phyloP scores from a whole-genome alignment of 768 basidiomycete species.

The Cubamyces sp. region DNA sequence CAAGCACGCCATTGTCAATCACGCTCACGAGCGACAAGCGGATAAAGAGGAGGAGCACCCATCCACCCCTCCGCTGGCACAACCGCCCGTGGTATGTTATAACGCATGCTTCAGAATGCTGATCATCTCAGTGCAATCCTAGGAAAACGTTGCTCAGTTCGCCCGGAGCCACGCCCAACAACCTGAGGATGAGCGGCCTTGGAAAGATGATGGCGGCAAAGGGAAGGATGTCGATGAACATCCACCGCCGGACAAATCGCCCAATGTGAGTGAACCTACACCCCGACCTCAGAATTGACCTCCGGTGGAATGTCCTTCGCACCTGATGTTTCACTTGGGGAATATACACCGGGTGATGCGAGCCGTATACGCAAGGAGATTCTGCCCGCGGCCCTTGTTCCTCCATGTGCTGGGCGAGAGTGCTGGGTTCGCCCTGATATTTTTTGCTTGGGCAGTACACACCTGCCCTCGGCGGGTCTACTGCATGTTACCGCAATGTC shows the following conservation, averaged over 20 bases:
- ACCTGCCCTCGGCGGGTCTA: too few species aligned
- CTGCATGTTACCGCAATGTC: too few species aligned
- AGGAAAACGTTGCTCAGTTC: constrained; percentile 1
- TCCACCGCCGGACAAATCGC: constrained; percentile 1
- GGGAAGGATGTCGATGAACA: background rate
- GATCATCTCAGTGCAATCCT: background rate
- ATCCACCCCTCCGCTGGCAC: constrained; percentile 26
- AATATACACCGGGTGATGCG: too few species aligned
- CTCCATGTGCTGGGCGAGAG: too few species aligned
- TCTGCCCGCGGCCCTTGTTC: too few species aligned
- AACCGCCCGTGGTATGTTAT: constrained; percentile 16
- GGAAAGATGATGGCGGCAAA: constrained; percentile 7
- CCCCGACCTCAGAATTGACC: too few species aligned
- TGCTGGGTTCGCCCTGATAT: too few species aligned
- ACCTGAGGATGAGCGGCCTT: background rate
- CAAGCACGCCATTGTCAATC: constrained; percentile 24
- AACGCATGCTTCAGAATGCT: background rate
- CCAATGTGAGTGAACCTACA: background rate
- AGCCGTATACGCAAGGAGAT: too few species aligned
- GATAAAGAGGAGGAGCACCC: constrained; percentile 26
- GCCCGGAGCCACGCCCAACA: background rate
- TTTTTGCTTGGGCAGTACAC: too few species aligned
- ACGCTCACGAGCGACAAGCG: background rate
- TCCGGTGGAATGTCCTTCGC: too few species aligned
- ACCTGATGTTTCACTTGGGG: too few species aligned